These are phyloP conservation scores for Pseudogymnoascus sp. DNA, from an alignment of 2,329 filamentous ascomycete genomes.

Conservation along the genomic window DNA sequence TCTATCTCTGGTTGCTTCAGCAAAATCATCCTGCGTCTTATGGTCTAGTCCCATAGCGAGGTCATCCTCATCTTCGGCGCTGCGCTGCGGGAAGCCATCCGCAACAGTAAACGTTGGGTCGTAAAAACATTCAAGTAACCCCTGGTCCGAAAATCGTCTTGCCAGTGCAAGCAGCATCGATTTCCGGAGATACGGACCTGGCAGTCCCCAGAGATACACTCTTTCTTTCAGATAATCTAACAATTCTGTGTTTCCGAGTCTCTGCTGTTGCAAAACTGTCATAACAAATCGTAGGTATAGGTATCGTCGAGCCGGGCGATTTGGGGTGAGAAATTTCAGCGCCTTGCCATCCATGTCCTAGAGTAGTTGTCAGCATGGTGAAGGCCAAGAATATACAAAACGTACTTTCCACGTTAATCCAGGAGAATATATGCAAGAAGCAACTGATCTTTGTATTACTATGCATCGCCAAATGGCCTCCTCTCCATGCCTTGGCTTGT, in stretches of 20 bases:
- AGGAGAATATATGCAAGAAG: background rate
- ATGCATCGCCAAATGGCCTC: constrained; percentile 11
- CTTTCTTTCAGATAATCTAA: background rate
- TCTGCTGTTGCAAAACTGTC: constrained; percentile 9
- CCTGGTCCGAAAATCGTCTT: constrained; percentile 8
- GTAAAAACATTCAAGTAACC: constrained; percentile 10
- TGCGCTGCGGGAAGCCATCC: constrained; percentile 11
- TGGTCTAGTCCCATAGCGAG: constrained; percentile 12
- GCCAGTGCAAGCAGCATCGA: constrained; percentile 11
- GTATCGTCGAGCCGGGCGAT: constrained; percentile 12
- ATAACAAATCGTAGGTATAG: constrained; percentile 11
- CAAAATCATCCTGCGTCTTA: constrained; percentile 10
- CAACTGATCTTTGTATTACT: constrained; percentile 3
- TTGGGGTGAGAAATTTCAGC: constrained; percentile 10
- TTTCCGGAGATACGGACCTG: constrained; percentile 13
- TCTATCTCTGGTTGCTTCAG: background rate
- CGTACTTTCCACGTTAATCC: constrained; percentile 7
- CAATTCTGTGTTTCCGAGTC: constrained; percentile 8
- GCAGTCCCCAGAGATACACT: constrained; percentile 9
- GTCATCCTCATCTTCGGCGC: constrained; percentile 12
- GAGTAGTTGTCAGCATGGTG: constrained; percentile 2
- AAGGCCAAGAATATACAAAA: constrained; percentile 5
- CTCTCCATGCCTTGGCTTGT: constrained; percentile 9
- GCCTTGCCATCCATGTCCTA: constrained; percentile 12
- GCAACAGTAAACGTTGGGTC: constrained; percentile 12